phyloP scores from a whole-genome alignment of 1,284 basidiomycete species.

The Heterobasidion occidentale region DNA sequence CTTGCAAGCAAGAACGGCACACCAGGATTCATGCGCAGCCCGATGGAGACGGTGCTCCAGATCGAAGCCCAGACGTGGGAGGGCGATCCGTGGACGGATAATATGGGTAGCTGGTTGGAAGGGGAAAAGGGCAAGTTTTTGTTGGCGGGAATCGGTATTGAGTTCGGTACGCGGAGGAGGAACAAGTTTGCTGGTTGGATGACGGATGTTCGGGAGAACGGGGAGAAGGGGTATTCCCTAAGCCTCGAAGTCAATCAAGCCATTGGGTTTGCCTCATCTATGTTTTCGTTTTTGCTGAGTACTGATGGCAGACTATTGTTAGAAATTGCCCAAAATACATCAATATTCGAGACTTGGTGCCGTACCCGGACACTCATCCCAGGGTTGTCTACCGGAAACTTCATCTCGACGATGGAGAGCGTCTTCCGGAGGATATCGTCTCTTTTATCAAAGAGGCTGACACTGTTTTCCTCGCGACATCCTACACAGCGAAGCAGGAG shows the following conservation, averaged over 20 bases:
- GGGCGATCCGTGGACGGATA: slow-evolving; percentile 46
- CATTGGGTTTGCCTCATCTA: slow-evolving; percentile 34
- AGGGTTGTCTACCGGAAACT: slow-evolving; percentile 26
- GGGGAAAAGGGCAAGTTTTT: slow-evolving; percentile 22
- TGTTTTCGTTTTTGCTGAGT: not conserved
- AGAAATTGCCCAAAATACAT: slow-evolving; percentile 70
- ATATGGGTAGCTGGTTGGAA: slow-evolving; percentile 18
- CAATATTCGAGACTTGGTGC: slow-evolving; percentile 39
- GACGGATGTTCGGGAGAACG: slow-evolving; percentile 18
- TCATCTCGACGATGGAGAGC: slow-evolving; percentile 25
- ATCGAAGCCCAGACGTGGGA: slow-evolving; percentile 40
- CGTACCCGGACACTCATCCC: slow-evolving; percentile 30
- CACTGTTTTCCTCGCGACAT: slow-evolving; percentile 48
- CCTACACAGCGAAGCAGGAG: slow-evolving; percentile 31
- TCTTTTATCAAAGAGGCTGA: slow-evolving; percentile 40
- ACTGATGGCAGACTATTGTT: not conserved
- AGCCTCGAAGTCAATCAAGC: slow-evolving; percentile 44
- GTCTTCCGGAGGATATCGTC: slow-evolving; percentile 42
- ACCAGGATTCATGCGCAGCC: slow-evolving; percentile 36
- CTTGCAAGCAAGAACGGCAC: slow-evolving; percentile 22
- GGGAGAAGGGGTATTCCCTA: slow-evolving; percentile 16
- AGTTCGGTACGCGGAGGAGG: slow-evolving; percentile 46
- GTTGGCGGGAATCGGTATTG: slow-evolving; percentile 53
- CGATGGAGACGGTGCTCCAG: slow-evolving; percentile 30
- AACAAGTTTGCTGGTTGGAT: slow-evolving; percentile 57